Percentiles rank a stretch among this genome's conserved stretches.
Evolutionary conservation across 192 early-diverging fungal genomes (phyloP).

Genomic region (Podila minutissima): DNA sequence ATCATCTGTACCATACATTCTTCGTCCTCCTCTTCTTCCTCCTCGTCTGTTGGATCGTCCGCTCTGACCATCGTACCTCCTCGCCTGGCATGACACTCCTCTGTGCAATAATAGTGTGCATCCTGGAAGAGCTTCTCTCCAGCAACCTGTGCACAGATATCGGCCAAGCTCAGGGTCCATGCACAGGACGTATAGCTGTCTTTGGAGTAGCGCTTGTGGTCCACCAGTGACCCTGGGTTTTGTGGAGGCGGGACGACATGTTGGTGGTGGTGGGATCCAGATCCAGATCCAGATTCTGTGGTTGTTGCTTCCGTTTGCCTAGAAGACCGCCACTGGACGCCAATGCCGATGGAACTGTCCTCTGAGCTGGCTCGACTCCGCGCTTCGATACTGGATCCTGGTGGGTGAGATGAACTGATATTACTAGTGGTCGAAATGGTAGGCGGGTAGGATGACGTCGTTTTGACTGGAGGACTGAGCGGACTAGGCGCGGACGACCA

Average conservation of each 20-base stretch:
- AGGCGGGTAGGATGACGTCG: neutral
- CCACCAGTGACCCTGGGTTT: constrained; percentile 24
- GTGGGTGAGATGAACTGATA: too few relatives aligned
- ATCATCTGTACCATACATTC: constrained; percentile 28
- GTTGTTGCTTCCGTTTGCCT: too few relatives aligned
- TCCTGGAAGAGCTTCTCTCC: constrained; percentile 26
- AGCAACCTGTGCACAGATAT: constrained; percentile 42
- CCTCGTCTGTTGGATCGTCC: neutral
- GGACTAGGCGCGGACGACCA: constrained; percentile 6
- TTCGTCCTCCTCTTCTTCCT: neutral
- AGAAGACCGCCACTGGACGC: neutral
- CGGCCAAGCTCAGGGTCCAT: constrained; percentile 37
- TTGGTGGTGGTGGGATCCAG: neutral
- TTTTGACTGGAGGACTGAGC: neutral
- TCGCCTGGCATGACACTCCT: constrained; percentile 13
- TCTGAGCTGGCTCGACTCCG: neutral
- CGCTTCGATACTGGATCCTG: neutral
- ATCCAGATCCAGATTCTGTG: neutral
- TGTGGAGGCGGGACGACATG: neutral
- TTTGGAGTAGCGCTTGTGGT: constrained; percentile 26
- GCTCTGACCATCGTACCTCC: neutral
- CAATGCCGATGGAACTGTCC: neutral
- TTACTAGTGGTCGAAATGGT: neutral
- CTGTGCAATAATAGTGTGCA: constrained; percentile 34
- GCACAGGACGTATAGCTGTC: constrained; percentile 44